Evolutionary conservation across 495 filamentous ascomycete species (phyloP), one percentile per base, ranked within the genome.

Genomic region (Rostrohypoxylon terebratum): DNA sequence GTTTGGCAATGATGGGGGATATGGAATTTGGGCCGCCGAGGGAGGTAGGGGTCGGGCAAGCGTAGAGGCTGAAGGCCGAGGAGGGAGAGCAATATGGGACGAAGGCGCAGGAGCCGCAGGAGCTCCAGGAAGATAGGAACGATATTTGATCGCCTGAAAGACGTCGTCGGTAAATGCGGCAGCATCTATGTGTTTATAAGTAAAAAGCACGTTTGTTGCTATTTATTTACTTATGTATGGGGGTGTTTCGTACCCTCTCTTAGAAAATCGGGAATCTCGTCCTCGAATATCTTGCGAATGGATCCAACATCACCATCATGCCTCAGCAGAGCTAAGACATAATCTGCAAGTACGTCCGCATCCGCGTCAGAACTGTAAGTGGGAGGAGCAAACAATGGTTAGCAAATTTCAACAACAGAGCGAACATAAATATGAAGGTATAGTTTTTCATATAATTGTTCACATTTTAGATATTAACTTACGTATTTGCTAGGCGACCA

Each of bases 271-370:
- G 92, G 89, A 50, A 98, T 86, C 73, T 94, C 92, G 48, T 89
- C 87, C 71, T 93, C 87, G 63, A 91, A 95, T 18, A 90, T 87
- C 75, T 87, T 84, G 75, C 90, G 89, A 38, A 97, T 90, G 57
- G 90, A 85, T 4, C 91, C 87, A n/a, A 88, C 87, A 20, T 89
- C 86, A 67, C 92, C 92, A 73, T 97, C 93, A 59, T 93, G 90
- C 62, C 88, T 88, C 34, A 97, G 84, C 9, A 99, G 88, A n/a
- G 95, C 95, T 33, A 98, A 83, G 0, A 99, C 93, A 76, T 98
- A 99, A 77, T 99, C 96, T 33, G 94, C 94, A 14, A 99, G 90
- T 3, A 99, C 93, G 75, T 97, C 94, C 31, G 93, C 90, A 79
- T 99, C 96, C 53, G 94, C 96, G 79, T 98, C 96, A 13, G 94